Base-by-base conservation (phyloP, 2,329 filamentous ascomycete genomes). In the Fusarium sulawesiense region DNA sequence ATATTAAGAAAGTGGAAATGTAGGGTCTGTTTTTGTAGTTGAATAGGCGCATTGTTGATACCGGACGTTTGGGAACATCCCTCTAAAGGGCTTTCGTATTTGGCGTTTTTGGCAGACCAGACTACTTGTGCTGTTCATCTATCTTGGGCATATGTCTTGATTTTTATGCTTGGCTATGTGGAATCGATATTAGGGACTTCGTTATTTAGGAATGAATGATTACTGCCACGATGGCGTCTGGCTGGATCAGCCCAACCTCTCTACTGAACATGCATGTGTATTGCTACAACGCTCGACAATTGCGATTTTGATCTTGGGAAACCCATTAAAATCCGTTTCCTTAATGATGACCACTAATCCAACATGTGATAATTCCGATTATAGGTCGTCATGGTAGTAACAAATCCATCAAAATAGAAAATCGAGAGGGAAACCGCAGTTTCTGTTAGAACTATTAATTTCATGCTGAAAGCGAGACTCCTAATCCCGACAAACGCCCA, bases 11-110 rank as follows among this genome's bases (percentile, higher is more conserved):
- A 59, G 49, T 45, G 12, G 54, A 27, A 34, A 41, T 27, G 48
- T 30, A 56, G 49, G 48, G 49, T 3, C 34, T 37, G 49, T 44
- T 48, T 47, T 58, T 49, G 53, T 46, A 57, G 60, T 30, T 27
- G 55, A n/a, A 48, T 48, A 34, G 60, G 68, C 53, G 60, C 60
- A 69, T 65, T 20, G 56, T 71, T 63, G n/a, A 32, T 10, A 49
- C 44, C 13, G 21, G 21, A 29, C 20, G 47, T 47, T 32, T 55
- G 29, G 29, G 56, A 32, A 66, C 37, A 61, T 14, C 25, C 21
- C 27, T 37, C 27, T 18, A 46, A 32, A n/a, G 32, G 60, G 44
- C 45, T 47, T 57, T 37, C 41, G 25, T 62, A 56, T 47, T 47
- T 49, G 68, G 68, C 68, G 68, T 71, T 69, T 42, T 42, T 23